A percentile compares a stretch with the other conserved stretches of the same genome.
phyloP scores from a whole-genome alignment of 176 grass and related monocot genomes.

The Lolium rigidum region DNA sequence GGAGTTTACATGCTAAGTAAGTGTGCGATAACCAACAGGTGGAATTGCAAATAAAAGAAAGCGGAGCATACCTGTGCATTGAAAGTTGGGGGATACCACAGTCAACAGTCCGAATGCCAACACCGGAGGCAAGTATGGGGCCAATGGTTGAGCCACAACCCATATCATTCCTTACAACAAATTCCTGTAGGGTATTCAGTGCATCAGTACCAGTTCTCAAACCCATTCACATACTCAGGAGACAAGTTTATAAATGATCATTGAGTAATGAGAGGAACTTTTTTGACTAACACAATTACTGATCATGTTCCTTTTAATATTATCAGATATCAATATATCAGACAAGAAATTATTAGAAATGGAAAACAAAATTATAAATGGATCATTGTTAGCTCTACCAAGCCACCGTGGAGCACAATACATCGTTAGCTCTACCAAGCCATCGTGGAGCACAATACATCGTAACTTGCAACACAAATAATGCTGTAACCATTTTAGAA shows the following conservation, averaged over 20 bases:
- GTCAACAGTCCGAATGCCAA: constrained; percentile 87
- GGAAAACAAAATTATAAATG: background rate
- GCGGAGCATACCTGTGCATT: constrained; percentile 82
- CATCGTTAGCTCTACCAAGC: background rate
- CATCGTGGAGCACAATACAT: background rate
- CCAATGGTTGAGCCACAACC: constrained; percentile 96
- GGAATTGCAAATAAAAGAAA: background rate
- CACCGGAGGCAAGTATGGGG: constrained; percentile 92
- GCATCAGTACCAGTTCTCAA: background rate
- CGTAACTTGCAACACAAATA: background rate
- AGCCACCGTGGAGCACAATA: background rate
- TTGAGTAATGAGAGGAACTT: background rate
- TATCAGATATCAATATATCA: background rate
- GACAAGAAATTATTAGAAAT: background rate
- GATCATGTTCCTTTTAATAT: background rate
- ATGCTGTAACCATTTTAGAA: background rate
- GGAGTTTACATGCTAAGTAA: background rate
- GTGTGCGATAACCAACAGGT: background rate
- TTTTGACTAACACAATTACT: background rate
- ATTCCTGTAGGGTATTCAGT: constrained; percentile 61
- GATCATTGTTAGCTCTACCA: background rate
- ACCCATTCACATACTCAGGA: background rate
- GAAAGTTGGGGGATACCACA: constrained; percentile 99
- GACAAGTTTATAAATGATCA: background rate
- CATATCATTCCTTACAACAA: constrained; percentile 96